phyloP scores from a whole-genome alignment of 805 yeast species.

The Candida xyloterini region DNA sequence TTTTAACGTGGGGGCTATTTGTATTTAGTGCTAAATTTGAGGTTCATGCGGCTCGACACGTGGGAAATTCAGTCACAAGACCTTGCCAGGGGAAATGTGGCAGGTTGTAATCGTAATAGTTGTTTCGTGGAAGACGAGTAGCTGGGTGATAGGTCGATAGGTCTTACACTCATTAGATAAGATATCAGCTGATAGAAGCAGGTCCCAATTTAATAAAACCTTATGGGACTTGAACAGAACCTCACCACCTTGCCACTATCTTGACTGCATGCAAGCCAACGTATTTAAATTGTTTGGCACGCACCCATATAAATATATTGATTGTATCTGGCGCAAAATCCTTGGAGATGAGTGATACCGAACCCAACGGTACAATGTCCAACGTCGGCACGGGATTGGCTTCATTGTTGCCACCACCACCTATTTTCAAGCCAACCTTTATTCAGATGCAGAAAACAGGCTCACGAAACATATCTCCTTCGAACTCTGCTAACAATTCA shows the following conservation, averaged over 20 bases:
- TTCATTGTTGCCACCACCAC: slow-evolving; percentile 42
- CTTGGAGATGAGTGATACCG: background rate
- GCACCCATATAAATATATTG: slow-evolving; percentile 1
- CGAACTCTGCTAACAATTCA: slow-evolving; percentile 4
- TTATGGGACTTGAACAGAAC: background rate
- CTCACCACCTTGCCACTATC: background rate
- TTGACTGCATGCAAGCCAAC: slow-evolving; percentile 2
- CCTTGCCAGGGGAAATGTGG: background rate
- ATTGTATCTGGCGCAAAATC: background rate
- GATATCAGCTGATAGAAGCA: too few species aligned
- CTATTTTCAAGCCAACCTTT: slow-evolving; percentile 45
- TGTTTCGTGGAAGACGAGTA: too few species aligned
- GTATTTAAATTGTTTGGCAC: slow-evolving; percentile 1
- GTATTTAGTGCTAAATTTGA: background rate
- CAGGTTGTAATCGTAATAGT: background rate
- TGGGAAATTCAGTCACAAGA: slow-evolving; percentile 6
- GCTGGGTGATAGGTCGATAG: too few species aligned
- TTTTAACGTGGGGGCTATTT: background rate
- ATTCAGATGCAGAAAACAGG: slow-evolving; percentile 35
- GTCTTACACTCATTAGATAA: too few species aligned
- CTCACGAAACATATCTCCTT: slow-evolving; percentile 2
- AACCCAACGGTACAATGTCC: background rate
- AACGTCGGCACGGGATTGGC: background rate
- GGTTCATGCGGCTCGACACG: slow-evolving; percentile 4
- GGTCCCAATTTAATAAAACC: background rate